Percentiles rank a stretch among this genome's conserved stretches.
These are phyloP conservation scores for Naganishia friedmannii DNA, from an alignment of 768 basidiomycete species.

Conservation along the genomic window DNA sequence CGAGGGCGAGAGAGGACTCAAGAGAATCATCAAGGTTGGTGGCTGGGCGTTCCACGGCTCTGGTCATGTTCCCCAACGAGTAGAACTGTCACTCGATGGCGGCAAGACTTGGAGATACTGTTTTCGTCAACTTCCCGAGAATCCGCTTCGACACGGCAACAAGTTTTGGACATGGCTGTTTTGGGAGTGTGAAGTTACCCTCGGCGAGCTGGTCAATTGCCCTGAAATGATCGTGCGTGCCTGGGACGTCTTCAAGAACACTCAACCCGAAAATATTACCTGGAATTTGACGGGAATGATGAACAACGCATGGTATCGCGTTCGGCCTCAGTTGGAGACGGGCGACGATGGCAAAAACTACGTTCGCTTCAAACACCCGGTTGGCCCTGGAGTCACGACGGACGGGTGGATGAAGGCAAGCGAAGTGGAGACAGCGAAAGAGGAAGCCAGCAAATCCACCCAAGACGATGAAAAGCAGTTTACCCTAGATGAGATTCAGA, in stretches of 20 bases:
- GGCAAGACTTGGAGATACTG: constrained; percentile 30
- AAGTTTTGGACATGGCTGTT: constrained; percentile 31
- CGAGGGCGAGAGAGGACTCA: not conserved
- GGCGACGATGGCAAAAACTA: constrained; percentile 9
- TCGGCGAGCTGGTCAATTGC: constrained; percentile 25
- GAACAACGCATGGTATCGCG: constrained; percentile 32
- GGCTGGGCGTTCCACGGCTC: constrained; percentile 27
- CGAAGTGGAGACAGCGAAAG: constrained; percentile 17
- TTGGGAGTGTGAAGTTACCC: constrained; percentile 28
- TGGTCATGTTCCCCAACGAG: constrained; percentile 13
- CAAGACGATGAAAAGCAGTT: constrained; percentile 28
- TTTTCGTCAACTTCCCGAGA: constrained; percentile 23
- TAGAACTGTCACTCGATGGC: constrained; percentile 28
- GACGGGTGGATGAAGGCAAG: constrained; percentile 32
- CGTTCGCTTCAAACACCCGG: constrained; percentile 24
- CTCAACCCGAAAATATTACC: constrained; percentile 29
- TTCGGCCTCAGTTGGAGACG: constrained; percentile 10
- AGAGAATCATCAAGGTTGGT: constrained; percentile 19
- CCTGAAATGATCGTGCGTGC: constrained; percentile 25
- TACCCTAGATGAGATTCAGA: constrained; percentile 30
- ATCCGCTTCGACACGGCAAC: constrained; percentile 27
- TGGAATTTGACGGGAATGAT: constrained; percentile 31
- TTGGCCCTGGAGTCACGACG: constrained; percentile 13
- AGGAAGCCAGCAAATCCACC: not conserved
- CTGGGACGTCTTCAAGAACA: constrained; percentile 27